Conservation (phyloP, 768 basidiomycete species). For the Russula sp. region DNA sequence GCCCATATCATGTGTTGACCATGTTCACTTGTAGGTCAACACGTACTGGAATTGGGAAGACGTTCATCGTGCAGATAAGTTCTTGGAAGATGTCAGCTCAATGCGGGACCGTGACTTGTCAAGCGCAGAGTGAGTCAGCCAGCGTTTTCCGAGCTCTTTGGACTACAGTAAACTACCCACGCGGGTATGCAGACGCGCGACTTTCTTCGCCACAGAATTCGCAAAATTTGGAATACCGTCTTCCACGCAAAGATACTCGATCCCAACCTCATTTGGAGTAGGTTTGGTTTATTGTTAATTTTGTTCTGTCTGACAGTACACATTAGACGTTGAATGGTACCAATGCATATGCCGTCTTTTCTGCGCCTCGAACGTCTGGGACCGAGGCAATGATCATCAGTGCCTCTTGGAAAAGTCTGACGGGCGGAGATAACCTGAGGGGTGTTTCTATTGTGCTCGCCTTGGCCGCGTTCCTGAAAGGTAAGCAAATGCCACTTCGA, state of each 20-base stretch:
- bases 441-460: conserved; percentile 84
- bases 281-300: conserved; percentile 27
- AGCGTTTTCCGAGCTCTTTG: neutral
- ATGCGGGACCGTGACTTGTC: conserved; percentile 62
- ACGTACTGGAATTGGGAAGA: conserved; percentile 92
- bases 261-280: conserved; percentile 53
- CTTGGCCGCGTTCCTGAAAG: conserved; percentile 78
- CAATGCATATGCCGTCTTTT: conserved; percentile 80
- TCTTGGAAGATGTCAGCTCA: conserved; percentile 65
- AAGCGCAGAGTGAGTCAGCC: conserved; percentile 61
- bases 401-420: conserved; percentile 82
- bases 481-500: conserved; percentile 43
- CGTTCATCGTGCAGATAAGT: conserved; percentile 82
- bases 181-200: conserved; percentile 54
- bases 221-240: conserved; percentile 68
- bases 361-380: conserved; percentile 88
- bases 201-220: conserved; percentile 62
- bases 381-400: conserved; percentile 89
- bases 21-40: conserved; percentile 57
- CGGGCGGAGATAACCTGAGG: conserved; percentile 70
- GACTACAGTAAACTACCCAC: conserved; percentile 12
- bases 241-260: conserved; percentile 66
- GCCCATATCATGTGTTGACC: conserved; percentile 1
- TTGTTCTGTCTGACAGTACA: conserved; percentile 14
- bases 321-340: conserved; percentile 56